phyloP scores from a whole-genome alignment of 352 stramenopile species.

The Albugo candida region DNA sequence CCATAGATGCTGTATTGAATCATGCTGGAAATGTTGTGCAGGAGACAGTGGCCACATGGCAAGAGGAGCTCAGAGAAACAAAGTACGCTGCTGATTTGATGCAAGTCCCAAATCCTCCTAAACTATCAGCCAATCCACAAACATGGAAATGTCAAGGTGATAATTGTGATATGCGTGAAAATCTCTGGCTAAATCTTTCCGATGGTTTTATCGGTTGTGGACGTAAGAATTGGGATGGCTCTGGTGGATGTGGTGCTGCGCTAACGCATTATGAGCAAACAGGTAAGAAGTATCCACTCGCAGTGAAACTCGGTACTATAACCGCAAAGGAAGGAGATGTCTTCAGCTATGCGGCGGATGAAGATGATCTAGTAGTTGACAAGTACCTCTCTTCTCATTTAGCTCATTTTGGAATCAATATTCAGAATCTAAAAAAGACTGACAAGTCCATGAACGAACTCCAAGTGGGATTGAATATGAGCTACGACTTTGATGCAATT shows the following conservation, averaged over 20 bases:
- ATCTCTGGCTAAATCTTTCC: conserved; percentile 98
- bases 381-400: conserved; percentile 88
- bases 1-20: conserved; percentile 36
- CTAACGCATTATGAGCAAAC: conserved; percentile 92
- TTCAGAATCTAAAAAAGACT: conserved; percentile 89
- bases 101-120: conserved; percentile 32
- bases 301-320: conserved; percentile 97
- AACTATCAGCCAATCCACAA: conserved; percentile 47
- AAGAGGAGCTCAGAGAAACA: conserved; percentile 56
- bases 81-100: conserved; percentile 59
- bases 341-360: conserved; percentile 94
- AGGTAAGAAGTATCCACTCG: conserved; percentile 84
- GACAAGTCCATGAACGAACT: conserved; percentile 98
- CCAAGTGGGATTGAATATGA: conserved; percentile 94
- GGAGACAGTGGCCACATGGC: conserved; percentile 64
- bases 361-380: conserved; percentile 95
- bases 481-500: conserved; percentile 95
- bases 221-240: conserved; percentile 91
- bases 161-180: conserved; percentile 90
- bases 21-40: conserved; percentile 57
- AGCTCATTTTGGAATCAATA: conserved; percentile 90
- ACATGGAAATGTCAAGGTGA: conserved; percentile 80
- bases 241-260: conserved; percentile 89
- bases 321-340: conserved; percentile 91
- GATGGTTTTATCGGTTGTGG: conserved; percentile 75